Evolutionary conservation across 1,284 basidiomycete species (phyloP).

Genomic region (Chalciporus sp.): DNA sequence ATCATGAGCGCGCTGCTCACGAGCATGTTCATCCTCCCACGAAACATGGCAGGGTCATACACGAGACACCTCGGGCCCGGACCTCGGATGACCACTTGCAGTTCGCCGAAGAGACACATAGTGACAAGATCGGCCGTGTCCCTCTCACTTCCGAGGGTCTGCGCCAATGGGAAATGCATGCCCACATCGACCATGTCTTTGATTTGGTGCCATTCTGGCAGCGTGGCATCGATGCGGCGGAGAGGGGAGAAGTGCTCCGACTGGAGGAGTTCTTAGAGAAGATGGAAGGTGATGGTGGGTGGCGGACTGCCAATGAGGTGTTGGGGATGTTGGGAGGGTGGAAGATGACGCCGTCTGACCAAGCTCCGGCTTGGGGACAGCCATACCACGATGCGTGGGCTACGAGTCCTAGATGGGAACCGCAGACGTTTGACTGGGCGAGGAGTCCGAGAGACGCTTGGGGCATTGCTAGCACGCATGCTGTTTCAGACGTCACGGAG

Average conservation of each 20-base stretch:
- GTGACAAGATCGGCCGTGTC: conserved; percentile 25
- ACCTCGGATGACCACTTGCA: conserved; percentile 9
- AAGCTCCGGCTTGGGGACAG: conserved; percentile 12
- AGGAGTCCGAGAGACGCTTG: conserved; percentile 12
- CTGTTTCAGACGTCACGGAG: conserved; percentile 25
- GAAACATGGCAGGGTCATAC: conserved; percentile 19
- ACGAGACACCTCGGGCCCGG: background rate
- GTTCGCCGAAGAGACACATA: conserved; percentile 16
- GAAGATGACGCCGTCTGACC: conserved; percentile 10
- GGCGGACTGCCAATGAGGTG: conserved; percentile 30
- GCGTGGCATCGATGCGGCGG: conserved; percentile 51
- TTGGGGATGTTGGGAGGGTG: conserved; percentile 26
- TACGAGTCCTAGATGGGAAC: conserved; percentile 8
- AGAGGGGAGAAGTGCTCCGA: conserved; percentile 47
- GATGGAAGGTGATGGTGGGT: conserved; percentile 36
- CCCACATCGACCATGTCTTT: conserved; percentile 47
- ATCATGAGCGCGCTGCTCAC: conserved; percentile 23
- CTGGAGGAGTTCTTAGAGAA: conserved; percentile 54
- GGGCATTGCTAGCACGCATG: conserved; percentile 12
- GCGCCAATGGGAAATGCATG: conserved; percentile 52
- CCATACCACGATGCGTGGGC: conserved; percentile 11
- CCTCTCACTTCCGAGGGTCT: conserved; percentile 42
- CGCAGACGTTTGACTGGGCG: conserved; percentile 3
- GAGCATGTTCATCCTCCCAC: conserved; percentile 23
- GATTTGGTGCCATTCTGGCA: conserved; percentile 60